Evolutionary conservation across 202 grass and related monocot genomes (phyloP).

Genomic region (Sporobolus alterniflorus): DNA sequence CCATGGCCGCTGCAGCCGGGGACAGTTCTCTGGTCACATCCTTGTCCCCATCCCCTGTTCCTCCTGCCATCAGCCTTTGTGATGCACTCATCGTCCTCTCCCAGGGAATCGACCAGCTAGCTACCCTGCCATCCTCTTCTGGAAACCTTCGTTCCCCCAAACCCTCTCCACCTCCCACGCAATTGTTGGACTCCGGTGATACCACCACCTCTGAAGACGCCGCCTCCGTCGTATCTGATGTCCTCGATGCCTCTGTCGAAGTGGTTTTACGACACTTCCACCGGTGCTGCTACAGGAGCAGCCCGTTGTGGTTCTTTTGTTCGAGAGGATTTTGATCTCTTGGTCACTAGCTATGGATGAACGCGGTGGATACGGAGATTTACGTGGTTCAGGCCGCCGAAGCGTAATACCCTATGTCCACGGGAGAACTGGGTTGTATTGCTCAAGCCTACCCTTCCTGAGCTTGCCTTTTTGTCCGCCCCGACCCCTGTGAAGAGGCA

Average conservation of each 20-base stretch:
- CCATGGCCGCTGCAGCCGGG: conserved; percentile 25
- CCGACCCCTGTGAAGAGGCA: too few species aligned
- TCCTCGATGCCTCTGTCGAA: conserved; percentile 43
- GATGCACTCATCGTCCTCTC: conserved; percentile 47
- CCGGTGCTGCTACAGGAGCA: too few species aligned
- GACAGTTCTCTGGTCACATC: not conserved
- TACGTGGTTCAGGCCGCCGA: too few species aligned
- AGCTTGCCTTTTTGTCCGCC: too few species aligned
- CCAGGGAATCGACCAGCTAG: conserved; percentile 27
- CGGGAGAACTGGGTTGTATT: too few species aligned
- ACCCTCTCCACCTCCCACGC: conserved; percentile 3
- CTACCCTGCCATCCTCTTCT: not conserved
- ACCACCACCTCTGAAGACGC: conserved; percentile 6
- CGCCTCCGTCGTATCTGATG: not conserved
- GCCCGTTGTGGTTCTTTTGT: too few species aligned
- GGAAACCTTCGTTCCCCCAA: not conserved
- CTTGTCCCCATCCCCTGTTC: not conserved
- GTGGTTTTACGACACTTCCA: too few species aligned
- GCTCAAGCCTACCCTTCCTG: too few species aligned
- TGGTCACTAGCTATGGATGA: too few species aligned
- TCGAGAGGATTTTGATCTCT: too few species aligned
- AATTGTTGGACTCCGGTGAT: conserved; percentile 53
- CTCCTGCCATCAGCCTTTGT: not conserved
- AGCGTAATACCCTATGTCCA: too few species aligned
- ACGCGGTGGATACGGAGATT: too few species aligned